Evolutionary conservation across 2,329 filamentous ascomycete species (phyloP).

Genomic region (Diaporthe longicolla): DNA sequence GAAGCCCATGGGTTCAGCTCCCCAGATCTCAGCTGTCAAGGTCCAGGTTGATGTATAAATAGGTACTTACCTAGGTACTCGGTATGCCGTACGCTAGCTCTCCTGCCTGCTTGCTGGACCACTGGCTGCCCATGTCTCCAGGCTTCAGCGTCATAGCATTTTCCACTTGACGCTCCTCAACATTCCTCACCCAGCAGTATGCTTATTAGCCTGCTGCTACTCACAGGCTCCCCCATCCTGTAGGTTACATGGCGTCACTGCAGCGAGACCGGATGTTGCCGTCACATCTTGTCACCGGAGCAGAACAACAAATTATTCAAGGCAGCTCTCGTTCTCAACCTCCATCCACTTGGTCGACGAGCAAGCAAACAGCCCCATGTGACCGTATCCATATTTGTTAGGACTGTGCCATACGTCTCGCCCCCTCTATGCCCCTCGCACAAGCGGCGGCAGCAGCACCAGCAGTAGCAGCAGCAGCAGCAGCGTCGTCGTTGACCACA

Average conservation of each 20-base stretch:
- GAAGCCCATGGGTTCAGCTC: slow-evolving; percentile 12
- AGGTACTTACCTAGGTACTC: background rate
- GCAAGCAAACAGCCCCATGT: slow-evolving; percentile 6
- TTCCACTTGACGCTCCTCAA: background rate
- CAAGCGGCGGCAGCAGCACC: background rate
- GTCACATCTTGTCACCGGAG: background rate
- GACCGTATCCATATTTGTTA: slow-evolving; percentile 10
- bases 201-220: slow-evolving; percentile 1
- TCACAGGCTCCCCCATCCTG: background rate
- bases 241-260: slow-evolving; percentile 24
- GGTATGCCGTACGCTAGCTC: too few relatives aligned
- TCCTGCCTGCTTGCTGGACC: too few relatives aligned
- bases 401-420: background rate
- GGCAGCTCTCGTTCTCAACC: background rate
- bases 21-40: slow-evolving; percentile 11
- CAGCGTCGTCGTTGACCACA: background rate
- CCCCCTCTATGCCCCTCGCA: background rate
- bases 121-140: background rate
- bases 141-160: background rate
- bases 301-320: background rate
- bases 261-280: slow-evolving; percentile 22
- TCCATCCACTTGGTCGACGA: background rate
- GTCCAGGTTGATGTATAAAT: background rate
- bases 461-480: background rate
- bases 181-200: background rate